Percentiles rank a stretch among this genome's conserved stretches.
phyloP scores from a whole-genome alignment of 1,139 yeast genomes.

The Geotrichum carabidarum region DNA sequence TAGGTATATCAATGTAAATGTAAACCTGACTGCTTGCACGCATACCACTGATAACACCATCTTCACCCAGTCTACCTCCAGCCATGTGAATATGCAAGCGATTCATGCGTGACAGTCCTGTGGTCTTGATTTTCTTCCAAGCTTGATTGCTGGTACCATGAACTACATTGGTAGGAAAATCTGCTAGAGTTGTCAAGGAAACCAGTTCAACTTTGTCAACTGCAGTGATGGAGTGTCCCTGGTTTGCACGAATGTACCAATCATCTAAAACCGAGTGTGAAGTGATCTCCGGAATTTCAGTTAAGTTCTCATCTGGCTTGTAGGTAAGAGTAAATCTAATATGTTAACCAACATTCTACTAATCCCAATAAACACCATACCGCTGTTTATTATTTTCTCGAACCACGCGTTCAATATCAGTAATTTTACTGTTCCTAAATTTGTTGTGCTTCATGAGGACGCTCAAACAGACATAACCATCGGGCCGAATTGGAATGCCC shows the following conservation, averaged over 20 bases:
- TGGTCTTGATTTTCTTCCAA: slow-evolving; percentile 41
- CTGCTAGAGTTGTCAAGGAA: slow-evolving; percentile 28
- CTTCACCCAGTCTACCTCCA: slow-evolving; percentile 40
- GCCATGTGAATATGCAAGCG: slow-evolving; percentile 85
- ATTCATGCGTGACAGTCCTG: slow-evolving; percentile 63
- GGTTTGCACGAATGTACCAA: slow-evolving; percentile 71
- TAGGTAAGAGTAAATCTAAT: slow-evolving; percentile 16
- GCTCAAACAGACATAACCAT: slow-evolving; percentile 59
- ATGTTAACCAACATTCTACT: slow-evolving; percentile 7
- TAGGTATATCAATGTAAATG: slow-evolving; percentile 56
- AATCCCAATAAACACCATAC: slow-evolving; percentile 41
- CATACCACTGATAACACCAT: slow-evolving; percentile 63
- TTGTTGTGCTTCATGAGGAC: slow-evolving; percentile 55
- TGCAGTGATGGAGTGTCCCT: slow-evolving; percentile 71
- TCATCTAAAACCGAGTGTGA: slow-evolving; percentile 17
- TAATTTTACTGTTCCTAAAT: slow-evolving; percentile 52
- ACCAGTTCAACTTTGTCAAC: slow-evolving; percentile 47
- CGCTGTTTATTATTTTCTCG: slow-evolving; percentile 63
- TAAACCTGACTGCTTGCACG: slow-evolving; percentile 55
- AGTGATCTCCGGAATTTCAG: background rate
- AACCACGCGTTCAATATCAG: slow-evolving; percentile 61
- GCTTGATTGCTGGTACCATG: slow-evolving; percentile 74
- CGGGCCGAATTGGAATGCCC: slow-evolving; percentile 53
- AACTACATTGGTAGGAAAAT: slow-evolving; percentile 47
- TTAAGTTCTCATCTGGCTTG: slow-evolving; percentile 10